Conservation (phyloP, 352 stramenopile genomes). For the Elongisporangium senticosum region DNA sequence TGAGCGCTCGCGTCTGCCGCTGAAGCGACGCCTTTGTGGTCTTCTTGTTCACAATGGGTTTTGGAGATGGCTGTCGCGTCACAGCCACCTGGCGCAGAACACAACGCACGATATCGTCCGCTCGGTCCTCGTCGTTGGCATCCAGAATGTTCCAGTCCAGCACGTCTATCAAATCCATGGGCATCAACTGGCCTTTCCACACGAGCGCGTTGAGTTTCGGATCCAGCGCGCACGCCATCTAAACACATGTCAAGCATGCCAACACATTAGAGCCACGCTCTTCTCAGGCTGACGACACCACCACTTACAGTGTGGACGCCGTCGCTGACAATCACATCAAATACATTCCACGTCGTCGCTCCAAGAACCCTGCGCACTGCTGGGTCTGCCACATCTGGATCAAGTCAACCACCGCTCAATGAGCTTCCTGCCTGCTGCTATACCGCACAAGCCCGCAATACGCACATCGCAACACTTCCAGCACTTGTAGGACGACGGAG, state of each 20-base stretch:
- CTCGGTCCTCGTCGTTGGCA: constrained; percentile 2
- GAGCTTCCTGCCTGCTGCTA: neutral
- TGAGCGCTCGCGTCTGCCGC: neutral
- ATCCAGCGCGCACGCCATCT: constrained; percentile 42
- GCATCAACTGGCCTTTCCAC: constrained; percentile 24
- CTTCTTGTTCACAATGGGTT: neutral
- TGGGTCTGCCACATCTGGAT: constrained; percentile 46
- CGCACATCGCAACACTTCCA: constrained; percentile 54
- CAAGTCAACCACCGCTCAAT: neutral
- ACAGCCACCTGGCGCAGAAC: neutral
- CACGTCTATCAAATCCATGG: constrained; percentile 31
- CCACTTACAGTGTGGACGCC: constrained; percentile 36
- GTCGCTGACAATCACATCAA: constrained; percentile 65
- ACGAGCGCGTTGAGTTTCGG: constrained; percentile 32
- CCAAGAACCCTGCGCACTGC: constrained; percentile 28
- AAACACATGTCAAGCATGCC: neutral
- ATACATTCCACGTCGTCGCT: constrained; percentile 23
- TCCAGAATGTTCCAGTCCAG: constrained; percentile 9
- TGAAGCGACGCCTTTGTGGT: neutral
- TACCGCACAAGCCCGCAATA: neutral
- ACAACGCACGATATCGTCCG: neutral
- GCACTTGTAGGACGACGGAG: constrained; percentile 36
- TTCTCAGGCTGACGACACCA: no score
- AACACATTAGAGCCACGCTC: neutral
- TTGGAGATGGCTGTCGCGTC: neutral